Conservation (phyloP, 2,329 filamentous ascomycete genomes). For the Apiospora kogelbergensis region DNA sequence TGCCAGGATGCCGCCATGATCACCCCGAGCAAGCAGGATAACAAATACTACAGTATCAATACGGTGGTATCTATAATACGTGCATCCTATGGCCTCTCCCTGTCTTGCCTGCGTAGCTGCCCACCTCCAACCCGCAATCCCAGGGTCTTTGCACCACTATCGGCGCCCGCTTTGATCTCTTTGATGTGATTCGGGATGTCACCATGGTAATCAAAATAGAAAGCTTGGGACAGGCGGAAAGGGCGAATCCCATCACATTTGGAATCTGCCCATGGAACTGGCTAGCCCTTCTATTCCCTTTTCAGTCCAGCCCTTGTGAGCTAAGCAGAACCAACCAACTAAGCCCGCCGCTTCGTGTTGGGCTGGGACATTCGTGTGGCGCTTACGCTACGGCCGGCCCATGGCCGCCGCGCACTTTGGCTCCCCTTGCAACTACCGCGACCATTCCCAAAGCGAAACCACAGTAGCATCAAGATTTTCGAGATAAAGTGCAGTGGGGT, state of each 20-base stretch:
- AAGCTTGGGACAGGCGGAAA: background rate
- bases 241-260: background rate
- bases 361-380: background rate
- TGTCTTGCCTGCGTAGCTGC: background rate
- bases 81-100: background rate
- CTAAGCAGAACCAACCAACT: background rate
- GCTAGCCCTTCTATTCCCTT: background rate
- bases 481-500: slow-evolving; percentile 1
- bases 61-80: background rate
- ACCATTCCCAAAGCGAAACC: slow-evolving; percentile 5
- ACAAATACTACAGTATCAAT: background rate
- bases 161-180: slow-evolving; percentile 7
- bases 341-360: background rate
- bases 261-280: background rate
- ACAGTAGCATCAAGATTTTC: slow-evolving; percentile 1
- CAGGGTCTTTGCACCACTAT: slow-evolving; percentile 2
- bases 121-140: background rate
- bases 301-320: background rate
- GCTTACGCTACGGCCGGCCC: background rate
- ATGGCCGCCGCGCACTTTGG: background rate
- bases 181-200: slow-evolving; percentile 6
- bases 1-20: slow-evolving; percentile 9
- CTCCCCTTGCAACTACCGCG: slow-evolving; percentile 6
- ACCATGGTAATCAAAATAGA: slow-evolving; percentile 7
- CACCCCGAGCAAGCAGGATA: slow-evolving; percentile 1